phyloP scores from a whole-genome alignment of 1,139 yeast species.

The Scheffersomyces parashehatae region DNA sequence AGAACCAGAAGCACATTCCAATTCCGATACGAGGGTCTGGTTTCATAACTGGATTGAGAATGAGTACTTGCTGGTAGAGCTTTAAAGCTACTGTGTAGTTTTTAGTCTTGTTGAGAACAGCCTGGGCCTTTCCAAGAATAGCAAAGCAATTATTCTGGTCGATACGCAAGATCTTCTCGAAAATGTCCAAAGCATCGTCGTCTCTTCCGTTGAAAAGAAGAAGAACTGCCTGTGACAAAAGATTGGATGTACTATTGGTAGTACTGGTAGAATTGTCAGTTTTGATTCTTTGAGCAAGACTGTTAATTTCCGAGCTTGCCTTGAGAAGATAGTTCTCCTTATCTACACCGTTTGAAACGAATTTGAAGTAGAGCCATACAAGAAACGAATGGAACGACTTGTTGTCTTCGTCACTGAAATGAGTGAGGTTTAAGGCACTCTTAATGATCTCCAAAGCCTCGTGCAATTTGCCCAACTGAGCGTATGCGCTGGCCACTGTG shows the following conservation, averaged over 20 bases:
- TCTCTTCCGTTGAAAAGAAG: conserved; percentile 49
- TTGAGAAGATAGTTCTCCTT: conserved; percentile 22
- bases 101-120: conserved; percentile 64
- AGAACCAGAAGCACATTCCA: conserved; percentile 90
- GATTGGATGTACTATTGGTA: conserved; percentile 32
- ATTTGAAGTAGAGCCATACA: conserved; percentile 70
- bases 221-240: conserved; percentile 62
- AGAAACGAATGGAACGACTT: conserved; percentile 60
- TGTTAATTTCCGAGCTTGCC: conserved; percentile 23
- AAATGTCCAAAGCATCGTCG: conserved; percentile 66
- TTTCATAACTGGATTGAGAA: conserved; percentile 69
- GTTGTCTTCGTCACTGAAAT: conserved; percentile 49
- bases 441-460: conserved; percentile 68
- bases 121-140: conserved; percentile 80
- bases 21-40: conserved; percentile 97
- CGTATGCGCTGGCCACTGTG: conserved; percentile 79
- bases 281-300: conserved; percentile 12
- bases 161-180: conserved; percentile 53
- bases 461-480: conserved; percentile 54
- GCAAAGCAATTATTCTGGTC: conserved; percentile 70
- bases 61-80: conserved; percentile 78
- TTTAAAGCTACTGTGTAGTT: conserved; percentile 76
- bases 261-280: conserved; percentile 13
- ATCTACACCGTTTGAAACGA: conserved; percentile 26
- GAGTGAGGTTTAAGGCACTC: conserved; percentile 50